These are phyloP conservation scores for Rhododendron molle DNA, from an alignment of 148 eudicot species.

Conservation along the genomic window DNA sequence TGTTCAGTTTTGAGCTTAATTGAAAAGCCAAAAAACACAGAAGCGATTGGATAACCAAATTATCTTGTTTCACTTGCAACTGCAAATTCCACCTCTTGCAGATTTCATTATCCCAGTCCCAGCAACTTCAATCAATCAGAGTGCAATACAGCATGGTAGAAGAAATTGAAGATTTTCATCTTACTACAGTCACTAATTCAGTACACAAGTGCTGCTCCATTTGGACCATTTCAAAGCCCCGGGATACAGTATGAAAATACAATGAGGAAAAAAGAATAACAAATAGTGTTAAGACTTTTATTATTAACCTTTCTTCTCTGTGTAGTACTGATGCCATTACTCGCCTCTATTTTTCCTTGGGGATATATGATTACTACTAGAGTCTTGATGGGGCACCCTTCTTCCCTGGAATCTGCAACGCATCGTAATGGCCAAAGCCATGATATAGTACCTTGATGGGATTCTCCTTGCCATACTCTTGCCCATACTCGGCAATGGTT, in stretches of 20 bases:
- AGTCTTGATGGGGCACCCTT: conserved; percentile 54
- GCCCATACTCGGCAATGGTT: conserved; percentile 92
- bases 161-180: not conserved
- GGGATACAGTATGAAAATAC: not conserved
- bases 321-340: not conserved
- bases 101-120: too few relatives aligned
- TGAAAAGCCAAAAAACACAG: not conserved
- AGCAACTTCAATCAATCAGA: not conserved
- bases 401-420: conserved; percentile 60
- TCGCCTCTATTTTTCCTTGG: not conserved
- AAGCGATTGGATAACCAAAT: not conserved
- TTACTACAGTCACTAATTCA: not conserved
- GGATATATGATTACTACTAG: conserved; percentile 11
- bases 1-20: too few relatives aligned
- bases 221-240: not conserved
- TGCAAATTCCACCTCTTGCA: not conserved
- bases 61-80: not conserved
- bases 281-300: not conserved
- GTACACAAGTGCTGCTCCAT: not conserved
- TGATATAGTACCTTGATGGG: conserved; percentile 79
- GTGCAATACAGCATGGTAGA: not conserved
- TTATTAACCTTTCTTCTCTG: not conserved
- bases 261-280: not conserved
- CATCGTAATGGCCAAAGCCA: conserved; percentile 95
- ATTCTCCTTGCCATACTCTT: conserved; percentile 82